Base-by-base conservation (phyloP, 1,284 basidiomycete genomes). In the Pseudozyma sp. region DNA sequence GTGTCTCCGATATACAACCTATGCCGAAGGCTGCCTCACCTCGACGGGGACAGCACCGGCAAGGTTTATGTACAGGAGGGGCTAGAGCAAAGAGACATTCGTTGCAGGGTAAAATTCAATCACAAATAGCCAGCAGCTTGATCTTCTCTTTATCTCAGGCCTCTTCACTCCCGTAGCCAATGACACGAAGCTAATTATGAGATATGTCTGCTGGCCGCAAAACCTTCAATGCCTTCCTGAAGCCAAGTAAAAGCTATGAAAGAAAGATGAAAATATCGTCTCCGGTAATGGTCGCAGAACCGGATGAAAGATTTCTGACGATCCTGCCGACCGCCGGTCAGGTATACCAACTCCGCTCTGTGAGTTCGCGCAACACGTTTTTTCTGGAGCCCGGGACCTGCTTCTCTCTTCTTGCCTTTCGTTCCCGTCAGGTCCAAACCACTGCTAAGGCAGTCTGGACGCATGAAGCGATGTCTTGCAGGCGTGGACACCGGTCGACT, bases 21-120 rank as follows among this genome's bases (percentile, higher is more conserved):
- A n/a, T 53, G 58, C 51, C 58, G 58, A 60, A 36, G 48, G 49
- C 39, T 60, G 58, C 58, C 42, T 59, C 58, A 52, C 14, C 9
- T 31, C 13, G 7, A 10, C 11, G 10, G 35, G 35, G 18, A 13
- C 42, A 1, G 7, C 18, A n/a, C 19, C 38, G 36, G 4, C 6
- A 2, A 8, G 11, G 38, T 42, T 42, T 42, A 8, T 8, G 3
- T n/a, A 8, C 40, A 42, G 25, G 3, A 3, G 25, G 25, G 25
- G 25, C 25, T 31, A 31, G 25, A 31, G 25, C 25, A 31, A 31
- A 31, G 25, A 31, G 25, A 31, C 25, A 31, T 3, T 3, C 25
- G 25, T 31, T 3, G 25, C 25, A 31, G 3, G 25, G 25, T 8
- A 13, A 8, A 42, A 8, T n/a, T 4, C 13, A 42, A 13, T 42